Base-by-base conservation (phyloP, 148 eudicot species). In the Amaranthus hypochondriacus region DNA sequence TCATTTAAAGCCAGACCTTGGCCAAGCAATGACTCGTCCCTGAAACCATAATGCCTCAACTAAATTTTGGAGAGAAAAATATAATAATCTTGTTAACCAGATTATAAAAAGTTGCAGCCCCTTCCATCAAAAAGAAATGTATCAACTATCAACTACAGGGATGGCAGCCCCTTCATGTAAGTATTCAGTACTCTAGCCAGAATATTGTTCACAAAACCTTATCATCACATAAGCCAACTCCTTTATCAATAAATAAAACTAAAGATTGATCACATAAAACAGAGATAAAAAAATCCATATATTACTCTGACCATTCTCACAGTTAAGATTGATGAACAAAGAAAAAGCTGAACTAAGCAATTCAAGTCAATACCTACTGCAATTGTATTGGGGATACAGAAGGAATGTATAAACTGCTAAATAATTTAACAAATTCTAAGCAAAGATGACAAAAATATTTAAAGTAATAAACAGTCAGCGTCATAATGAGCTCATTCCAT, bases 1-100 rank as follows among this genome's bases (percentile, higher is more conserved):
- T 95, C 98, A 84, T 95, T 95, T 71, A 95, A 75, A 66, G 93
- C 86, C 49, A 95, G 82, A 54, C 98, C 98, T 88, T 95, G 98
- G 85, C 96, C 81, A 72, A 95, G 85, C 57, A 95, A 73, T 28
- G 93, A 88, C 74, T 95, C 98, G 84, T 95, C 98, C 86, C 98
- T 94, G 80, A 70, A 70, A 70, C 11, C 21, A 73, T 18, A 78
- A 58, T 72, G 64, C 44, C 50, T 57, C 13, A 67, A 50, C 14
- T 68, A 48, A 55, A 74, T 18, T 18, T 21, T 11, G 54, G 18
- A 66, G 42, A 66, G 62, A 21, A 48, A 54, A 55, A 47, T 56
- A 18, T 14, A 65, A 54, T 15, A 12, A 47, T 58, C 12, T 28
- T 4, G 5, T 54, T 44, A 9, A n/a, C 4, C 42, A 44, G 15